Evolutionary conservation across 2,329 filamentous ascomycete species (phyloP), one percentile per base, ranked within the genome.

Genomic region (Paraphoma chrysanthemicola): DNA sequence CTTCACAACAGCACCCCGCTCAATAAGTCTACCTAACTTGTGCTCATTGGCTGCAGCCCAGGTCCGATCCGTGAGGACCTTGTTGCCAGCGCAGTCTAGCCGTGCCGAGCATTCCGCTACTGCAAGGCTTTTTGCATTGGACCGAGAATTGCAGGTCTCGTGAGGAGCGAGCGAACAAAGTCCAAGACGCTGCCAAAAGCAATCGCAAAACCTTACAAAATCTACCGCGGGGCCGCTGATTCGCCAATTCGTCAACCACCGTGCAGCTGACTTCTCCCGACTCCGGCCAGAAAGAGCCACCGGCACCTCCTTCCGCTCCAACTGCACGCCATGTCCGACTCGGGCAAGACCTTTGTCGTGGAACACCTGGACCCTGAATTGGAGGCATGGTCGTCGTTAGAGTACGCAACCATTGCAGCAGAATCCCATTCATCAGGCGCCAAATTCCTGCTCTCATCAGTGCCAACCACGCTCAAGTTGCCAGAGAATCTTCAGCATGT

Each of bases 321-420:
- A 53, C 59, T 61, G 48, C 38, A 50, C 48, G 58, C 59, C 44
- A 76, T 76, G 74, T 62, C 73, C 44, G 60, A 63, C 64, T 43
- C 66, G 17, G 71, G 67, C 58, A 91, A 93, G 78, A 93, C 88
- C 43, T 97, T 95, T 79, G 91, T 98, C 70, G 93, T 98, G 68
- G 94, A 98, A 82, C 94, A 99, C 79, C 88, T 99, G 63, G 95
- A 99, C 80, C 89, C 91, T 41, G 95, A 99, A 78, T 85, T 99
- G 30, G 95, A 96, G 33, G 86, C 88, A 41, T 99, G 95, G 95
- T 98, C 95, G 23, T 88, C 92, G 62, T 86, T 98, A 51, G 95
- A 99, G 81, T 99, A 99, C 80, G 82, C 87, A 53, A 86, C 90
- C 71, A 97, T 99, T 74, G 92, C 92, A 49, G 82, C 85, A 58